phyloP scores from a whole-genome alignment of 805 yeast genomes.

The Lipomyces yamanashiensis region DNA sequence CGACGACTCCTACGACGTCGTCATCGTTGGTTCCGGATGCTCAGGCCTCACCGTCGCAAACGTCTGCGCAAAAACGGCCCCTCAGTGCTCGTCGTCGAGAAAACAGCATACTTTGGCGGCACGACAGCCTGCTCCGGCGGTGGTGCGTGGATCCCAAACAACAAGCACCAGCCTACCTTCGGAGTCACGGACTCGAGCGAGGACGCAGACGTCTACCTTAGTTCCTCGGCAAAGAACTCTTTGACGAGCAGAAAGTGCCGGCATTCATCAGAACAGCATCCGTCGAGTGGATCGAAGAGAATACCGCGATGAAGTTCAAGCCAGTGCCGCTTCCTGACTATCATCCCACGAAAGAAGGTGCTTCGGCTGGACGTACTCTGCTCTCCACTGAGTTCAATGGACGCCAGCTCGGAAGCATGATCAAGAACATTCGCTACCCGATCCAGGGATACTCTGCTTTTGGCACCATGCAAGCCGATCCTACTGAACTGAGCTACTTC shows the following conservation, averaged over 20 bases:
- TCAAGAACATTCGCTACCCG: not conserved
- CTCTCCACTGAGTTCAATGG: not conserved
- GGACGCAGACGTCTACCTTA: not conserved
- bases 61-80: slow-evolving; percentile 1
- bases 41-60: not conserved
- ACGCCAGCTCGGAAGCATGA: not conserved
- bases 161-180: slow-evolving; percentile 1
- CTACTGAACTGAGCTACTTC: not conserved
- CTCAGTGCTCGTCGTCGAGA: slow-evolving; percentile 1
- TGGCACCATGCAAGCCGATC: not conserved
- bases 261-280: not conserved
- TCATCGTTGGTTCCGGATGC: not conserved
- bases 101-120: not conserved
- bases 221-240: not conserved
- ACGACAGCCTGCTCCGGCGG: slow-evolving; percentile 1
- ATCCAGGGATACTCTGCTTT: not conserved
- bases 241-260: not conserved
- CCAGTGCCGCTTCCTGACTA: slow-evolving; percentile 1
- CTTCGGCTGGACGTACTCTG: not conserved
- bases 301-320: not conserved
- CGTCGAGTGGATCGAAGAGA: not conserved
- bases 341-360: not conserved
- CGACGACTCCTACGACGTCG: not conserved
- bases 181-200: slow-evolving; percentile 1
- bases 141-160: slow-evolving; percentile 2